These are phyloP conservation scores for Magnolia kwangsiensis DNA, from an alignment of 164 flowering plant genomes.

Conservation along the genomic window DNA sequence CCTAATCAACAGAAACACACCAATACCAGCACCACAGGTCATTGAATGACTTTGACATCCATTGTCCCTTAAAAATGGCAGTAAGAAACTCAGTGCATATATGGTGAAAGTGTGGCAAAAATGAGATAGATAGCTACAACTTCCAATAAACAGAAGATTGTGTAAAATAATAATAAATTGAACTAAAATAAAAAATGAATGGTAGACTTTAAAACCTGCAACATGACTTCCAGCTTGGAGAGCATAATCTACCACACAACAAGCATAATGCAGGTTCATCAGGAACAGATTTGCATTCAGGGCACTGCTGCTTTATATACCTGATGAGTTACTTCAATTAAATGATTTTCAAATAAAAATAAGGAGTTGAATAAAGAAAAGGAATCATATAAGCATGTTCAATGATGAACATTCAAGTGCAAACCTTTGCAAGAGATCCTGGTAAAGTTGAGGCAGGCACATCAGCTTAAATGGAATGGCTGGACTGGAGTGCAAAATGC, in stretches of 20 bases:
- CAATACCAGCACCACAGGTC: conserved; percentile 88
- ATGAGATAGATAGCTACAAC: background rate
- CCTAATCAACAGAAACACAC: conserved; percentile 74
- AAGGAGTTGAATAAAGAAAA: background rate
- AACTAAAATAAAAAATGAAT: background rate
- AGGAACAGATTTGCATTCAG: conserved; percentile 44
- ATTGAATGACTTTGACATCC: conserved; percentile 69
- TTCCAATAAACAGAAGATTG: background rate
- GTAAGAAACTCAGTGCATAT: background rate
- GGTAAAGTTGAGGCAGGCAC: conserved; percentile 74
- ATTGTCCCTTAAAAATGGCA: conserved; percentile 44
- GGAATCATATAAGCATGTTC: background rate
- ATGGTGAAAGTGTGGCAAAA: background rate
- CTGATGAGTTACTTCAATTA: conserved; percentile 30
- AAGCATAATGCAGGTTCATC: conserved; percentile 83
- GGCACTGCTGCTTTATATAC: conserved; percentile 73
- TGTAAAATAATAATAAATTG: background rate
- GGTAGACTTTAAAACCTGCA: conserved; percentile 58
- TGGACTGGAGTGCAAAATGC: conserved; percentile 43
- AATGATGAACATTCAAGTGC: conserved; percentile 3
- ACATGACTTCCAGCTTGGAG: conserved; percentile 70
- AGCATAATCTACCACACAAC: conserved; percentile 86
- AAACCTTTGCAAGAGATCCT: conserved; percentile 89
- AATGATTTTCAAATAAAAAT: background rate
- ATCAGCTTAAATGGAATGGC: conserved; percentile 79